Conservation (phyloP, 192 early-diverging fungal species). For the Backusella liffmaniae region DNA sequence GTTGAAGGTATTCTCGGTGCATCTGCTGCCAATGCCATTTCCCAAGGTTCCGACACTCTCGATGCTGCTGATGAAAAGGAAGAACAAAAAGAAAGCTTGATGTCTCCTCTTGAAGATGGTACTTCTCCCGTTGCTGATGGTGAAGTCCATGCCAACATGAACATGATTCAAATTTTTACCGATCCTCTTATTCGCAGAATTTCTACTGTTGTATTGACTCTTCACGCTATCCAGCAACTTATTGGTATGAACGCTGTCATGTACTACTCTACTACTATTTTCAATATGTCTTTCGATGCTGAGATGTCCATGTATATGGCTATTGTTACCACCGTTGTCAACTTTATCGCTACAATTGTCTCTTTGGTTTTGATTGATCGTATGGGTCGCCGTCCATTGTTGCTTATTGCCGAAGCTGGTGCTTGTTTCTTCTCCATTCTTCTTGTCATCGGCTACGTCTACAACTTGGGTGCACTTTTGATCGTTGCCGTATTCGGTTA, state of each 20-base stretch:
- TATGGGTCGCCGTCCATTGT: slow-evolving; percentile 57
- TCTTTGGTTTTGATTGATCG: slow-evolving; percentile 56
- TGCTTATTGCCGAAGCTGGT: slow-evolving; percentile 52
- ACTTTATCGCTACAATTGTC: slow-evolving; percentile 51
- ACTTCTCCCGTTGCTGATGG: neutral
- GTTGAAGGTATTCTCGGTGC: slow-evolving; percentile 37
- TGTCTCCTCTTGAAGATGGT: neutral
- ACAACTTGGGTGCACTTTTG: slow-evolving; percentile 52
- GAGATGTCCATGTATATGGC: slow-evolving; percentile 56
- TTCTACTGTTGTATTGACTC: slow-evolving; percentile 59
- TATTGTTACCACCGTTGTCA: slow-evolving; percentile 51
- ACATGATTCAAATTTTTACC: slow-evolving; percentile 54
- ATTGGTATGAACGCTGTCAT: slow-evolving; percentile 85
- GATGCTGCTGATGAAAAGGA: neutral
- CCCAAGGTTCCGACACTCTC: neutral
- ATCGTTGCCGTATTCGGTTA: slow-evolving; percentile 71
- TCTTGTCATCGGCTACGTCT: slow-evolving; percentile 59
- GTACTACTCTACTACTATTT: slow-evolving; percentile 86
- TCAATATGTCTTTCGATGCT: slow-evolving; percentile 57
- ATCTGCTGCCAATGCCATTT: neutral
- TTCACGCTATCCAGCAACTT: slow-evolving; percentile 80
- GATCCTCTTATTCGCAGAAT: slow-evolving; percentile 56
- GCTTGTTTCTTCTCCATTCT: slow-evolving; percentile 58
- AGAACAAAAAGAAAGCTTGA: neutral
- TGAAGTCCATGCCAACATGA: slow-evolving; percentile 19